These are phyloP conservation scores for Chaetomiaceae sp. DNA, from an alignment of 2,329 filamentous ascomycete species.

Conservation along the genomic window DNA sequence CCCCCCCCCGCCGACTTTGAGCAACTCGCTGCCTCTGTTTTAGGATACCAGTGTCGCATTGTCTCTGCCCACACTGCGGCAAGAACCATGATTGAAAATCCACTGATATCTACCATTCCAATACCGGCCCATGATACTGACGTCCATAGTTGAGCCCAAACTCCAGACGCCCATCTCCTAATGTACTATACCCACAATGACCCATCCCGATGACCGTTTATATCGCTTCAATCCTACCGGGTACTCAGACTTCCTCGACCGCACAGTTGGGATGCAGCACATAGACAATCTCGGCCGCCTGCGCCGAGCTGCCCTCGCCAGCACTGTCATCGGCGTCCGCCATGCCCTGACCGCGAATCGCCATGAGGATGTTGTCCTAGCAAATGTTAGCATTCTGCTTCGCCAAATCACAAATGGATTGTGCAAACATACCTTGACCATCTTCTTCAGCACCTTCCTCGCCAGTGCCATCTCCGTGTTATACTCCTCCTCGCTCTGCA, in stretches of 20 bases:
- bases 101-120: neutral
- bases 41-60: neutral
- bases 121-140: neutral
- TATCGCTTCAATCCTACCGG: neutral
- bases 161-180: constrained; percentile 7
- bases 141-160: neutral
- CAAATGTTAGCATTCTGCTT: constrained; percentile 31
- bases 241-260: constrained; percentile 57
- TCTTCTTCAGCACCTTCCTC: constrained; percentile 84
- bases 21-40: too few species aligned
- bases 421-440: constrained; percentile 88
- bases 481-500: constrained; percentile 77
- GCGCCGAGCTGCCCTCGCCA: constrained; percentile 42
- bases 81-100: too few species aligned
- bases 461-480: constrained; percentile 68
- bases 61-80: too few species aligned
- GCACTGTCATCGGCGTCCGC: constrained; percentile 40
- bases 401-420: too few species aligned
- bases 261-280: constrained; percentile 93
- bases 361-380: constrained; percentile 83
- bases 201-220: neutral
- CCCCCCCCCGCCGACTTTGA: too few species aligned
- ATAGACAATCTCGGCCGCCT: constrained; percentile 62
- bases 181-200: neutral
- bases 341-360: constrained; percentile 62